These are phyloP conservation scores for Phialophora macrospora DNA, from an alignment of 2,329 filamentous ascomycete species.

Conservation along the genomic window DNA sequence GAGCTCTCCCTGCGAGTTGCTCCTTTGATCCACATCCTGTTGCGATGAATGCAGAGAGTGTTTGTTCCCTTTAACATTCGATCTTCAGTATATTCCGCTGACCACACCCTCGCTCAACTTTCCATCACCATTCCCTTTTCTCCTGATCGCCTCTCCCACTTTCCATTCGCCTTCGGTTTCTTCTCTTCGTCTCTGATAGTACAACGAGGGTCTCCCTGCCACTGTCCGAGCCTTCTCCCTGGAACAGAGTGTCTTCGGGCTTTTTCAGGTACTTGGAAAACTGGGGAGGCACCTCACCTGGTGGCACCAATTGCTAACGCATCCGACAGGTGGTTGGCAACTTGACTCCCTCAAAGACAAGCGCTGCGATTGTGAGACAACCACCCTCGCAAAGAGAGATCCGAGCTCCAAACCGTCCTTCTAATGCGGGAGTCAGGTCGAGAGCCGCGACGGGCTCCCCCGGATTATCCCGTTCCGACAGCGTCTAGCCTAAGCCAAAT, in stretches of 20 bases:
- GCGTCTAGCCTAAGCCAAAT: background rate
- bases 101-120: background rate
- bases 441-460: background rate
- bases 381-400: background rate
- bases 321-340: background rate
- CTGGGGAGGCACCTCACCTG: background rate
- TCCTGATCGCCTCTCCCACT: background rate
- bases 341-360: background rate
- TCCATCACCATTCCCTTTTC: background rate
- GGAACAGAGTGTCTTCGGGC: background rate
- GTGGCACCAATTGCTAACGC: background rate
- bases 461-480: background rate
- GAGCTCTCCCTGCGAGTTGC: background rate
- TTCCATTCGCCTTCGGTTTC: background rate
- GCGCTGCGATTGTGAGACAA: background rate
- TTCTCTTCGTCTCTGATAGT: background rate
- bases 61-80: conserved; percentile 11
- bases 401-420: background rate
- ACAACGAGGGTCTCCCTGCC: background rate
- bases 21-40: background rate
- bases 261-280: background rate
- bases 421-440: conserved; percentile 9
- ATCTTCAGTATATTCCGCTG: conserved; percentile 12
- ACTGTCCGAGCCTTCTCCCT: background rate
- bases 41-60: background rate